Evolutionary conservation across 2,329 filamentous ascomycete species (phyloP), one percentile per base, ranked within the genome.

Genomic region (Zymoseptoria ardabiliae): DNA sequence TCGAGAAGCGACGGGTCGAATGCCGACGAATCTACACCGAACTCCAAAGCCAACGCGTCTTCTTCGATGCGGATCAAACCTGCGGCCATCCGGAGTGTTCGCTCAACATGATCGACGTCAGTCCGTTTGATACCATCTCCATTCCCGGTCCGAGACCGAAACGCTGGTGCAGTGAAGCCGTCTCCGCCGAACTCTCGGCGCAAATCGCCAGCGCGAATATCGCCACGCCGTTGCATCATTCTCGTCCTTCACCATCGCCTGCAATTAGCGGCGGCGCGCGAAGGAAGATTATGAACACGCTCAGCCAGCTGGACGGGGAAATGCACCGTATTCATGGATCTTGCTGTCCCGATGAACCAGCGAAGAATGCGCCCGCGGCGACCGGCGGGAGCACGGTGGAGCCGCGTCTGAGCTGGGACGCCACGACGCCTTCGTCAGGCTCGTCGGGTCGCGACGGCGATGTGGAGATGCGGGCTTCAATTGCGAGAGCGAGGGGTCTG

Each of bases 91-190:
- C 45, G 2, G 61, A 65, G 28, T 71, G 70, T 51, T 57, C 55
- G 5, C 41, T 61, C 1, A 71, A 70, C 41, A 28, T 63, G 3
- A 61, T 69, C 45, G 69, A 70, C 35, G 60, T 68, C 48, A 65
- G 63, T 41, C 58, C 54, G 2, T 54, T 69, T 6, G 63, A 68
- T 19, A 59, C 52, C 4, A 58, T 52, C 13, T 50, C 51, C 3
- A 50, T 56, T 9, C 56, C 58, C 1, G 58, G 57, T 8, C 56
- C 62, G 6, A 53, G 57, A 20, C 49, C 54, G 19, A 58, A 59
- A 23, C 58, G 67, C 17, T 71, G 70, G 70, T 72, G 70, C 53
- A 61, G 56, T 8, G 60, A 65, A 13, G 61, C 67, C 17, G 30
- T 63, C 13, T 56, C 53, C 21, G 21, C 58, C 4, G 54, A 53